phyloP scores from a whole-genome alignment of 2,329 filamentous ascomycete genomes.

The Hyphodiscus sp. region DNA sequence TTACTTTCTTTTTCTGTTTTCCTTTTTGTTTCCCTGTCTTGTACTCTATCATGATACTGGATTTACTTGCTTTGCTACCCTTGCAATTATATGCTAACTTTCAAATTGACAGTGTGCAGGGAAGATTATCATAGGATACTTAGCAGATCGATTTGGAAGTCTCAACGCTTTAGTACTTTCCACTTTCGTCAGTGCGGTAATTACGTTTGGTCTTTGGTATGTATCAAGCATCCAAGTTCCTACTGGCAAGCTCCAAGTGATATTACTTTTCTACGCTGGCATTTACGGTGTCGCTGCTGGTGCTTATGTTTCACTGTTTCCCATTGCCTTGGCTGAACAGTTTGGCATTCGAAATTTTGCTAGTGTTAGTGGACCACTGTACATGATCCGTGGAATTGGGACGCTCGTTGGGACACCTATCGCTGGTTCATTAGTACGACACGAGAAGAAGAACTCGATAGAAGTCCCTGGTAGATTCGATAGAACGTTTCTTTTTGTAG shows the following conservation, averaged over 20 bases:
- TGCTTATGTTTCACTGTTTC: background rate
- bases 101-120: too few species aligned
- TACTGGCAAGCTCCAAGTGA: background rate
- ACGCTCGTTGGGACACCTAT: constrained; percentile 17
- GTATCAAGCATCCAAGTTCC: constrained; percentile 1
- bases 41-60: too few species aligned
- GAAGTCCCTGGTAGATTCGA: too few species aligned
- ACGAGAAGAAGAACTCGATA: background rate
- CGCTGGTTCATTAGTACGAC: background rate
- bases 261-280: background rate
- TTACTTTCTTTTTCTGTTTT: too few species aligned
- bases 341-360: background rate
- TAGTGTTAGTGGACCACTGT: constrained; percentile 19
- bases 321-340: background rate
- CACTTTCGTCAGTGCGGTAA: constrained; percentile 26
- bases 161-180: constrained; percentile 34
- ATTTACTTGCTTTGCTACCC: too few species aligned
- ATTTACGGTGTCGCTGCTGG: background rate
- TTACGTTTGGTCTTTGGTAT: constrained; percentile 28
- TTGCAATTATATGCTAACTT: too few species aligned
- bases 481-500: background rate
- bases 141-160: constrained; percentile 34
- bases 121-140: constrained; percentile 33
- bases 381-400: constrained; percentile 21
- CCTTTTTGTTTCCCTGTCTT: too few species aligned